A percentile compares a stretch with the other conserved stretches of the same genome.
Conservation (phyloP, 1,139 yeast species). For the Geotrichum candidum region DNA sequence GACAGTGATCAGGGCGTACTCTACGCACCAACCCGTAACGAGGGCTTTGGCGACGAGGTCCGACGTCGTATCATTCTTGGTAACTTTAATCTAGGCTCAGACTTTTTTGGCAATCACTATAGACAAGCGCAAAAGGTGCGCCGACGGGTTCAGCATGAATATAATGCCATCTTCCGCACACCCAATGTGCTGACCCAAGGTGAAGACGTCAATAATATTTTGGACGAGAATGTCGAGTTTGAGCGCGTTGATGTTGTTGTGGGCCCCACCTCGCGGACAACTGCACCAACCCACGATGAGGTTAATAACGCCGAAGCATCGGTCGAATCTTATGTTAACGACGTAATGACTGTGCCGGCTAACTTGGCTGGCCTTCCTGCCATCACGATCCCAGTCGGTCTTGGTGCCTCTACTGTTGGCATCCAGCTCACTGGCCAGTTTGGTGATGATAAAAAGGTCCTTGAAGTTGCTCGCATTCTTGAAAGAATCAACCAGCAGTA, state of each 20-base stretch:
- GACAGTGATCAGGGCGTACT: constrained; percentile 38
- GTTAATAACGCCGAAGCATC: constrained; percentile 38
- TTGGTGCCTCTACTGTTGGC: constrained; percentile 42
- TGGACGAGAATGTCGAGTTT: constrained; percentile 20
- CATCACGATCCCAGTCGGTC: constrained; percentile 58
- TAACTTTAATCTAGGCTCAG: constrained; percentile 73
- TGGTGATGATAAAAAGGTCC: constrained; percentile 66
- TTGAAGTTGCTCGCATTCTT: constrained; percentile 40
- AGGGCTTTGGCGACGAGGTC: constrained; percentile 75
- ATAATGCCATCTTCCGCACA: constrained; percentile 55
- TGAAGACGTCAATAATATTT: constrained; percentile 14
- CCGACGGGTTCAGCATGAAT: constrained; percentile 52
- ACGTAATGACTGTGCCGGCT: constrained; percentile 82
- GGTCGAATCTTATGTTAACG: constrained; percentile 66
- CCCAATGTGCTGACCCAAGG: constrained; percentile 42
- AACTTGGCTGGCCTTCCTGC: constrained; percentile 91
- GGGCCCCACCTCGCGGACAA: constrained; percentile 64
- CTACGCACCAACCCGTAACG: constrained; percentile 55
- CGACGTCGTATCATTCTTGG: constrained; percentile 79
- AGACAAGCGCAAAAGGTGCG: constrained; percentile 69
- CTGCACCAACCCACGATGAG: constrained; percentile 50
- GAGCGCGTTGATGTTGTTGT: constrained; percentile 62
- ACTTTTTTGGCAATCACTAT: constrained; percentile 71
- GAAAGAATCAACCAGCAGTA: constrained; percentile 15
- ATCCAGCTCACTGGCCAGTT: constrained; percentile 80